Evolutionary conservation across 2,329 filamentous ascomycete genomes (phyloP), one percentile per base, ranked within the genome.

Genomic region (Metarhizium guizhouense): DNA sequence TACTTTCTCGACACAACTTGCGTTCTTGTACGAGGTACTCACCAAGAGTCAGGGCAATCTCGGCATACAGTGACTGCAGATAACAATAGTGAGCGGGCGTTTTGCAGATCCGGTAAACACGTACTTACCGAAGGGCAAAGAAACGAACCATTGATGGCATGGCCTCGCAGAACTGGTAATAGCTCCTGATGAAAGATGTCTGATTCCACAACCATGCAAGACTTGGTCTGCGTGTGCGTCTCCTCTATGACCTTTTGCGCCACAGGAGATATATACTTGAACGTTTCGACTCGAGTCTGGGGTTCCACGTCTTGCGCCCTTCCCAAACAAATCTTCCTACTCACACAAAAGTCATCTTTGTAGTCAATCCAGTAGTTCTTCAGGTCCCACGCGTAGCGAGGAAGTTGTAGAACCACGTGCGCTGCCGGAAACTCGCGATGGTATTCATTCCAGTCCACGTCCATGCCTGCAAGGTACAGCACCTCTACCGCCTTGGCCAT

Each of bases 301-400:
- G 0, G 30, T 13, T 11, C 45, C 3, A 0, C 25, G 25, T 25
- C 25, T 25, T 25, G 25, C 13, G 32, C n/a, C 36, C 3, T 67
- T 40, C 14, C 38, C 11, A 5, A 13, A 5, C 13, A 16, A 11
- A 13, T 36, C 74, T 69, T 50, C 75, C 90, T 90, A 61, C 78
- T 82, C 34, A 89, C 73, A 25, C 77, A 80, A 84, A 84, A 90
- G 69, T 89, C 52, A 18, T 55, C 20, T 16, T 50, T 51, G 16
- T 59, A 82, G 59, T 76, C 72, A 40, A 82, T 74, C 80, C 80
- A 83, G 67, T 90, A 88, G 60, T 81, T 84, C 76, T 88, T 88
- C 64, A 82, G 74, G 62, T 90, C 84, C 70, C 86, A 91, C 0
- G 76, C 76, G 67, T 90, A 90, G 2, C 79, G 78, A 1, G 87